A percentile compares a stretch with the other conserved stretches of the same genome.
These are phyloP conservation scores for Crithidia sp. DNA, from an alignment of 208 protist genomes.

Conservation along the genomic window DNA sequence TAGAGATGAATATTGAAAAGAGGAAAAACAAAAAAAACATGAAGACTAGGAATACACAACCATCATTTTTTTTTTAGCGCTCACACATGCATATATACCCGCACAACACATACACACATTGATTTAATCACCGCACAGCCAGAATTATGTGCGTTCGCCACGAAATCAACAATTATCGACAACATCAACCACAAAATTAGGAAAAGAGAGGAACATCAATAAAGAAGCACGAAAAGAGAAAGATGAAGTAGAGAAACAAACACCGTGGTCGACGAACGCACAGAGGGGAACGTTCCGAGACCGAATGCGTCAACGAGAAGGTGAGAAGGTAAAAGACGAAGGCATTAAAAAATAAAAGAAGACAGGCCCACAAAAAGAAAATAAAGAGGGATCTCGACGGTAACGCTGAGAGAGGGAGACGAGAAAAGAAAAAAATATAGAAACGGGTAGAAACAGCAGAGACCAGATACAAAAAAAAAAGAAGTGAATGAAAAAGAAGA, in stretches of 20 bases:
- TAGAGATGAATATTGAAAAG: background rate
- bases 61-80: too few relatives aligned
- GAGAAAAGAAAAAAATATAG: background rate
- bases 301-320: too few relatives aligned
- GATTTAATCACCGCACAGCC: background rate
- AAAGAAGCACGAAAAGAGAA: background rate
- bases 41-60: too few relatives aligned
- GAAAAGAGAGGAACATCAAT: background rate
- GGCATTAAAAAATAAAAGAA: background rate
- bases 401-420: background rate
- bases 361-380: constrained; percentile 2
- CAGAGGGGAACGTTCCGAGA: too few relatives aligned
- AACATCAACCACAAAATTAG: background rate
- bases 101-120: background rate
- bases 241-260: background rate
- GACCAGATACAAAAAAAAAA: background rate
- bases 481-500: background rate
- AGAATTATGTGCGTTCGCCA: constrained; percentile 2
- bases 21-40: background rate
- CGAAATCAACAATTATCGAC: background rate
- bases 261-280: too few relatives aligned
- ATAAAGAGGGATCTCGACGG: too few relatives aligned
- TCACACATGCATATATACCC: background rate
- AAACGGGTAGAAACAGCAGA: background rate
- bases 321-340: too few relatives aligned